Conservation (phyloP, 371 early-diverging fungal species). For the Haplosporangium sp. region DNA sequence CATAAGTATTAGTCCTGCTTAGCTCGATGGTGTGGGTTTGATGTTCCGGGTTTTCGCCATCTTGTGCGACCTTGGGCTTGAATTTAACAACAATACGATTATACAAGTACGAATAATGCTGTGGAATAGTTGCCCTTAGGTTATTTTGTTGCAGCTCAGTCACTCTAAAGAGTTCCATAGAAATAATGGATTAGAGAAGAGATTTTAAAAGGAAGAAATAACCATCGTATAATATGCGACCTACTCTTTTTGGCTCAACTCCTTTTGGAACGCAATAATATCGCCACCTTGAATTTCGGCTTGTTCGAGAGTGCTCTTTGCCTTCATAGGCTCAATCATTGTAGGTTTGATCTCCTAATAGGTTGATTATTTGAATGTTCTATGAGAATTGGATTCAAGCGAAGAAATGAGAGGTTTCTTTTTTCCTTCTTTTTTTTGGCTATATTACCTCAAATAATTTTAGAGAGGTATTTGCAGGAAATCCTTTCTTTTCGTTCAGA, state of each 20-base stretch:
- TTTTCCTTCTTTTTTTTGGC: neutral
- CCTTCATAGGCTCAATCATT: conserved; percentile 85
- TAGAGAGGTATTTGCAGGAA: conserved; percentile 70
- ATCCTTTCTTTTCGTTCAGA: conserved; percentile 64
- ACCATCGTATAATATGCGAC: neutral
- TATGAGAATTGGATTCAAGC: neutral
- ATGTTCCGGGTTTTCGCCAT: conserved; percentile 10
- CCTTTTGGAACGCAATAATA: conserved; percentile 87
- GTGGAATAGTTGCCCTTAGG: conserved; percentile 64
- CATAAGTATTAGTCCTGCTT: conserved; percentile 76
- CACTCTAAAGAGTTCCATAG: conserved; percentile 3
- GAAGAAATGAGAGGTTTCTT: neutral
- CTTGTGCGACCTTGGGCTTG: conserved; percentile 66
- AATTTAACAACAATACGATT: conserved; percentile 79
- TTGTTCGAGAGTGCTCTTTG: conserved; percentile 70
- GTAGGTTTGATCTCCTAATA: conserved; percentile 87
- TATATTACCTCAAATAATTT: conserved; percentile 74
- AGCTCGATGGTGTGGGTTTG: conserved; percentile 60
- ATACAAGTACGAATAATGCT: conserved; percentile 79
- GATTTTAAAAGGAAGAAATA: neutral
- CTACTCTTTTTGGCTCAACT: conserved; percentile 64
- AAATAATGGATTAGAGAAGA: neutral
- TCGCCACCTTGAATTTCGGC: conserved; percentile 94
- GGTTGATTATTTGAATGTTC: neutral
- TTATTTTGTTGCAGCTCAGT: conserved; percentile 36